Evolutionary conservation across 805 yeast genomes (phyloP), one percentile per base, ranked within the genome.

Genomic region (Saccharomycopsis olivae): DNA sequence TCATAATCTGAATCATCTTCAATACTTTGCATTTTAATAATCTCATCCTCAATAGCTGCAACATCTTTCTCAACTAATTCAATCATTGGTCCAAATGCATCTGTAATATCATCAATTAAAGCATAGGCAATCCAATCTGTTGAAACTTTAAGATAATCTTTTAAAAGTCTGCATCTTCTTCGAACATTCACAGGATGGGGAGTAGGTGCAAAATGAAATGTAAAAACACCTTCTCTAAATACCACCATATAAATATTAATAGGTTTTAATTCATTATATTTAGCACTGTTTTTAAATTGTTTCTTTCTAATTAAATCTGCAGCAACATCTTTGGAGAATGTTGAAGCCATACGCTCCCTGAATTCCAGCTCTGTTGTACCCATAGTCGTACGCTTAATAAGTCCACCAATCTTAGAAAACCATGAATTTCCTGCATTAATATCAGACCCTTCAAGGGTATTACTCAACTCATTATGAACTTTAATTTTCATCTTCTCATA

Each of bases 91-190:
- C 85, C 87, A 57, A 81, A 81, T 35, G 84, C 80, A 73, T 81
- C 89, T 3, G 89, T 81, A 50, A 81, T 81, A 54, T 80, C 88
- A 75, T 81, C 89, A 48, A 81, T 79, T 43, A 81, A 56, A 9
- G 89, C 89, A 60, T 81, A 81, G 57, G 88, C 80, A 36, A 81
- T 58, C 92, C 92, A 81, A 57, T 81, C 89, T 0, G 88, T 78
- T 47, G 77, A 71, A 8, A 81, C 88, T 49, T 75, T 75, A 30
- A 81, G 86, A 53, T 81, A 79, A 51, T 79, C 88, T 52, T 86
- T 68, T 51, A 81, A 61, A 57, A 80, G 86, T 53, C 92, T 67
- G 17, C 80, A 87, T 65, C 92, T 75, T 64, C 88, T 71, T 65
- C 92, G 69, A 29, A 81, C 92, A 54, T 75, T 80, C 1, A 83